Base-by-base conservation (phyloP, 352 stramenopile species). In the Globisporangium okanoganense region DNA sequence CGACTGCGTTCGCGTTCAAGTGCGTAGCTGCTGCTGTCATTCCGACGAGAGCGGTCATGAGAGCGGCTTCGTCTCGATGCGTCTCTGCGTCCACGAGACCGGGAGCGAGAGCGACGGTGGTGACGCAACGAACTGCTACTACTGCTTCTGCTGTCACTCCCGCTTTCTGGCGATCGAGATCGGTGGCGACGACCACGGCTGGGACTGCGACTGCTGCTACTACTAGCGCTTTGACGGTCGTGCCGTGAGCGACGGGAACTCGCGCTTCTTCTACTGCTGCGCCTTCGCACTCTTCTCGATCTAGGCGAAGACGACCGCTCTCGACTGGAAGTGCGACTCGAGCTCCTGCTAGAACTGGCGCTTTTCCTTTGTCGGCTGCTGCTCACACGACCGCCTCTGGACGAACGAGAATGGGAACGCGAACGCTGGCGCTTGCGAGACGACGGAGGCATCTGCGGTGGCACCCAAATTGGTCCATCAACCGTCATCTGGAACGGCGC, bases 401-500 rank as follows among this genome's bases (percentile, higher is more conserved):
- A 72, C 35, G 44, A 56, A 54, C 51, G 49, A 38, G 70, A 82
- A 29, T 62, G 49, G 38, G 70, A 82, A 29, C 64, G 41, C 7
- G 72, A 76, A 7, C 35, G 48, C 12, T 29, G 51, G 1, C 44
- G 73, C 44, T 60, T 63, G 9, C 43, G 57, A 29, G 31, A 61
- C 16, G 57, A 47, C 16, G 50, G 7, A 20, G 67, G 67, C n/a
- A 76, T 48, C 52, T 69, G 58, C 10, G 84, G 82, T 25, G 84
- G 81, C 13, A 88, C 31, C 81, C 84, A 93, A n/a, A 88, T 33
- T 9, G 76, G 59, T 0, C 78, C 82, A 24, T 85, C 66, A 2
- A 54, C 31, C 5, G 68, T 78, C 81, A 93, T 93, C 53, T 85
- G 76, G 35, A 90, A 93, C 2, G 79, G 74, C 4, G 61, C 64